Percentiles rank a stretch among this genome's conserved stretches.
These are phyloP conservation scores for Nicotiana paniculata DNA, from an alignment of 257 asterid genomes.

Conservation along the genomic window DNA sequence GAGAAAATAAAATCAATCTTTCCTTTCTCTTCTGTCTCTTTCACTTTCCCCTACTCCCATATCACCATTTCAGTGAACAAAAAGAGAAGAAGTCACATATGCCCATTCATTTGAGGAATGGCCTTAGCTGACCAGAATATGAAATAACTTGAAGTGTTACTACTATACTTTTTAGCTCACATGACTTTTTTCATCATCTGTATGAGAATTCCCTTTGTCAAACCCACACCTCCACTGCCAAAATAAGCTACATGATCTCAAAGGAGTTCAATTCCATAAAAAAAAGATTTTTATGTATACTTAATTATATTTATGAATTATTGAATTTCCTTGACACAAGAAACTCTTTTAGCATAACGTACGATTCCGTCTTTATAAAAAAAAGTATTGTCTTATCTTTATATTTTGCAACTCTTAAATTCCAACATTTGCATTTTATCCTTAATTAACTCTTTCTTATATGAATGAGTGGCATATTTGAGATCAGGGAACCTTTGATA, in stretches of 20 bases:
- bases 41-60: not conserved
- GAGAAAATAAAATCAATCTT: conserved; percentile 7
- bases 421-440: too few relatives aligned
- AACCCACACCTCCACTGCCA: not conserved
- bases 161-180: not conserved
- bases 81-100: conserved; percentile 40
- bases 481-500: too few relatives aligned
- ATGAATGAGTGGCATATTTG: too few relatives aligned
- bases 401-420: too few relatives aligned
- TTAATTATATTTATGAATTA: too few relatives aligned
- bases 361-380: too few relatives aligned
- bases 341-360: too few relatives aligned
- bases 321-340: too few relatives aligned
- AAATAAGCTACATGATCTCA: not conserved
- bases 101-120: conserved; percentile 56
- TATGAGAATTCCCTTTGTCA: not conserved
- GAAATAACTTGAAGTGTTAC: conserved; percentile 11
- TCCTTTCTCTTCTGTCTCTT: not conserved
- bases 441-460: too few relatives aligned
- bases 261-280: not conserved
- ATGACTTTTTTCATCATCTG: not conserved
- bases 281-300: too few relatives aligned
- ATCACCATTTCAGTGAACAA: conserved; percentile 8
- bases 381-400: too few relatives aligned
- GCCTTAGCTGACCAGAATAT: conserved; percentile 23